Evolutionary conservation across 768 basidiomycete genomes (phyloP).

Genomic region (Sarcodon sp.): DNA sequence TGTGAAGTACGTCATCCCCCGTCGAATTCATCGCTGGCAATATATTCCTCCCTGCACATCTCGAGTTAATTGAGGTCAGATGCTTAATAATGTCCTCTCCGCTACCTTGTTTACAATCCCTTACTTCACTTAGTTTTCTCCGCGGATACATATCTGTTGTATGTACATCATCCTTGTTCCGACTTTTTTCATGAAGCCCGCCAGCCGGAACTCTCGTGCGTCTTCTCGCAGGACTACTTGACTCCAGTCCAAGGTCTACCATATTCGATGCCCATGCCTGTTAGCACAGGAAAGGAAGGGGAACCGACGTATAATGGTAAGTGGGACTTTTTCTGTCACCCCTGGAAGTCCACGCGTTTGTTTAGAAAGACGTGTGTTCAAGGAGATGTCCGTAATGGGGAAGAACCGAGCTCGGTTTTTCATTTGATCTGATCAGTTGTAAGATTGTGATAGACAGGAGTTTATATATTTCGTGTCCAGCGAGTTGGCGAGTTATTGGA

Average conservation of each 20-base stretch:
- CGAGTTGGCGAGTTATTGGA: too few relatives aligned
- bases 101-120: constrained; percentile 14
- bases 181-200: constrained; percentile 28
- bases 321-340: constrained; percentile 18
- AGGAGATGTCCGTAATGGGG: constrained; percentile 6
- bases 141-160: constrained; percentile 34
- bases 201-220: constrained; percentile 31
- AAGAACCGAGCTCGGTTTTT: too few relatives aligned
- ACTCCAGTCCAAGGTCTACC: constrained; percentile 27
- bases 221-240: constrained; percentile 28
- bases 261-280: constrained; percentile 31
- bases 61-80: constrained; percentile 6
- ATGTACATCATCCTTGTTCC: constrained; percentile 36
- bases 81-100: constrained; percentile 9
- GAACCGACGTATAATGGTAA: background rate
- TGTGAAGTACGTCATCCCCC: constrained; percentile 29
- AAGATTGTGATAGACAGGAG: too few relatives aligned
- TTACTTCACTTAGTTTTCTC: constrained; percentile 32
- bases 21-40: constrained; percentile 44
- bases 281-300: constrained; percentile 17
- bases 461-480: too few relatives aligned
- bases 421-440: too few relatives aligned
- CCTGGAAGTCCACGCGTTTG: constrained; percentile 23
- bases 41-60: constrained; percentile 29
- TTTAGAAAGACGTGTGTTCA: constrained; percentile 20